Evolutionary conservation across 2,329 filamentous ascomycete species (phyloP), one percentile per base, ranked within the genome.

Genomic region (Beauveria medogensis): DNA sequence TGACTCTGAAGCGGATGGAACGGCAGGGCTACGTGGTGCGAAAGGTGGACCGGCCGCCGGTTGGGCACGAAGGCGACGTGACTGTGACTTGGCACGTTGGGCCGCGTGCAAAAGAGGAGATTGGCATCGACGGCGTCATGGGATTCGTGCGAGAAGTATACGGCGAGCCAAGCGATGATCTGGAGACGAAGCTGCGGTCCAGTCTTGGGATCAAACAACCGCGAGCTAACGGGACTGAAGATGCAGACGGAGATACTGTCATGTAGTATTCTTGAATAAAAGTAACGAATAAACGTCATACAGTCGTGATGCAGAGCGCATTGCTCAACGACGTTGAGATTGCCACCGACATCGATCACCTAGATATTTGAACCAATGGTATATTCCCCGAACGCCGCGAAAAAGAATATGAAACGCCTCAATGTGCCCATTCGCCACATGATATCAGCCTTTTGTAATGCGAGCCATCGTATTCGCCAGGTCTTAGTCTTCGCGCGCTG

Each of bases 1-100:
- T 85, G 57, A 77, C 93, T 3, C 75, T 97, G 14, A 84, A 87
- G 66, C 83, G 84, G 56, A 87, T 97, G 78, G 82, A 87, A 65
- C 87, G 83, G 65, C 92, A 97, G 59, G 90, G 89, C 0, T 99
- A 99, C 69, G 77, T 99, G 3, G 80, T 92, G 41, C 89, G 85
- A 65, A 81, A 87, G 55, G 82, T 86, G 22, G 92, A 97, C 66
- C 82, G 76, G 50, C 78, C 78, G 14, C 72, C 74, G 62, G 71
- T 69, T 71, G 74, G 75, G 5, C 67, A 77, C 34, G 85, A 84
- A 1, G 90, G 89, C 28, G 90, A 96, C 43, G 87, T 93, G 64
- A 80, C 84, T 2, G 80, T 91, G 8, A 92, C 90, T 53, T 99
- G 91, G 82, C 83, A 89, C 60, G 83, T 97, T 16, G 94, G 94